These are phyloP conservation scores for Fusarium sp. DNA, from an alignment of 2,329 filamentous ascomycete genomes.

Conservation along the genomic window DNA sequence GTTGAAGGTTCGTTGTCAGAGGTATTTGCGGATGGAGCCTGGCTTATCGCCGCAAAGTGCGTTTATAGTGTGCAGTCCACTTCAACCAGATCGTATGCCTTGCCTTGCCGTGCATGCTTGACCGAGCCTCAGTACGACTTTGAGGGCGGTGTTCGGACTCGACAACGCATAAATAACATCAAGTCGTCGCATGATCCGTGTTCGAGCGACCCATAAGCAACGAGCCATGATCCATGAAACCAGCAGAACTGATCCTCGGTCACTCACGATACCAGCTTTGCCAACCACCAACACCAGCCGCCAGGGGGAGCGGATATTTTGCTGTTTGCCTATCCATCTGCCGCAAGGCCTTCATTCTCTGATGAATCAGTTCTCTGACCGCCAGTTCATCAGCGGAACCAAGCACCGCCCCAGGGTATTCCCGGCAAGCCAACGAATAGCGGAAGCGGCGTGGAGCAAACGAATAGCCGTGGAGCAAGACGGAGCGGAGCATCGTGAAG, in stretches of 20 bases:
- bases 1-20: background rate
- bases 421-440: conserved; percentile 34
- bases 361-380: conserved; percentile 52
- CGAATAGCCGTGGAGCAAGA: conserved; percentile 19
- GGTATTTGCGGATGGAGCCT: background rate
- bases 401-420: conserved; percentile 36
- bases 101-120: conserved; percentile 19
- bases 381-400: conserved; percentile 58
- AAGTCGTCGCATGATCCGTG: conserved; percentile 27
- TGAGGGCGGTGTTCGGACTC: conserved; percentile 9
- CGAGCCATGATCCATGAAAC: conserved; percentile 34
- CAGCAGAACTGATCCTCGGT: conserved; percentile 12
- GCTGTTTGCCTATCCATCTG: conserved; percentile 18
- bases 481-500: conserved; percentile 25
- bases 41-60: background rate
- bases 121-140: conserved; percentile 4
- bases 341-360: conserved; percentile 25
- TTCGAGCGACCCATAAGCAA: conserved; percentile 17
- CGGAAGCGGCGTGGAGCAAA: conserved; percentile 39
- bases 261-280: conserved; percentile 17
- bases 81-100: conserved; percentile 12
- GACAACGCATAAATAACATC: conserved; percentile 24
- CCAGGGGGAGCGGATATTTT: conserved; percentile 16
- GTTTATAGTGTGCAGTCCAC: conserved; percentile 1
- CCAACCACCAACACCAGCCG: conserved; percentile 26